Conservation (phyloP, 2,329 filamentous ascomycete species). For the Aotearoamyces nothofagi region DNA sequence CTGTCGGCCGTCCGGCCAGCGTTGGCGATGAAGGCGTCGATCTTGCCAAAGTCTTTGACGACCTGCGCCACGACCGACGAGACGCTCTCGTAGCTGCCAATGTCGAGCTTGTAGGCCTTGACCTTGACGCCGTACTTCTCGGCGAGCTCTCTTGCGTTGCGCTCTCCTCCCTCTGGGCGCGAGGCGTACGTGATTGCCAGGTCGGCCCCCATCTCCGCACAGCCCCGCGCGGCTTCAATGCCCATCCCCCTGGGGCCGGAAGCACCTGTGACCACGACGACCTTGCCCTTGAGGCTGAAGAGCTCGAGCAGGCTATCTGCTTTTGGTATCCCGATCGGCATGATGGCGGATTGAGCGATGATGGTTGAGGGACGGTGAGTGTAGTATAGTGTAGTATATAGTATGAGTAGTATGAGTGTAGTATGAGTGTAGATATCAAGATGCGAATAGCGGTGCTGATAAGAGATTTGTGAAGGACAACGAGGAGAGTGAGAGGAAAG, state of each 20-base stretch:
- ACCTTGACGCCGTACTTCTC: conserved; percentile 47
- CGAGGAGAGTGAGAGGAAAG: too few relatives aligned
- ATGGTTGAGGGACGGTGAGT: too few relatives aligned
- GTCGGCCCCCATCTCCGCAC: conserved; percentile 48
- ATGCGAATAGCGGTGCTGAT: too few relatives aligned
- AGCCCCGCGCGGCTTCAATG: conserved; percentile 49
- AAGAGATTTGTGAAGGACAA: too few relatives aligned
- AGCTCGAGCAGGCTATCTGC: conserved; percentile 40
- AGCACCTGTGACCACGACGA: conserved; percentile 47
- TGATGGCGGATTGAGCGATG: conserved; percentile 22
- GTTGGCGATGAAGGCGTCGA: conserved; percentile 54
- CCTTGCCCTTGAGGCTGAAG: conserved; percentile 46
- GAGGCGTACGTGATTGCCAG: conserved; percentile 53
- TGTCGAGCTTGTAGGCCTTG: conserved; percentile 52
- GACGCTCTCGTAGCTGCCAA: conserved; percentile 39
- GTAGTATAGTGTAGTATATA: too few relatives aligned
- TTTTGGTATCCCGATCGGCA: conserved; percentile 42
- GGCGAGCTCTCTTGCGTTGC: conserved; percentile 43
- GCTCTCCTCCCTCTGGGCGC: conserved; percentile 43
- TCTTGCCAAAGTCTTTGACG: conserved; percentile 53
- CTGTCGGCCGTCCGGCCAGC: conserved; percentile 55
- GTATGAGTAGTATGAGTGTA: too few relatives aligned
- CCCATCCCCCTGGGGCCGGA: conserved; percentile 54
- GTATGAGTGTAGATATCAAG: too few relatives aligned
- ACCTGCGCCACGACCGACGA: conserved; percentile 40